Conservation (phyloP, 1,284 basidiomycete species). For the Puccinia sorghi region DNA sequence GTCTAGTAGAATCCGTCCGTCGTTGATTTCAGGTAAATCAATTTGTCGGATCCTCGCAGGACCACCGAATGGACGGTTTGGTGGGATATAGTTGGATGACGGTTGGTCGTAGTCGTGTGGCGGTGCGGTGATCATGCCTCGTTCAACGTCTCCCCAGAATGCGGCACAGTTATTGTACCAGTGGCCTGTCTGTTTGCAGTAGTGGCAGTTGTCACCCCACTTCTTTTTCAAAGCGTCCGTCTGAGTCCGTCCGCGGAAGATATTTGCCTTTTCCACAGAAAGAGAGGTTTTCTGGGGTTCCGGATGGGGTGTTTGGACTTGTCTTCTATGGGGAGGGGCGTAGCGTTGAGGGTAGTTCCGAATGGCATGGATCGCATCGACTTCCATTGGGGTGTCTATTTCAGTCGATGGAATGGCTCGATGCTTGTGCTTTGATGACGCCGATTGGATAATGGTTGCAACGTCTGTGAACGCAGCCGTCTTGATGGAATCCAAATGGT, state of each 20-base stretch:
- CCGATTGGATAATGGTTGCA: neutral
- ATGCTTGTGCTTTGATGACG: neutral
- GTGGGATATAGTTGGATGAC: neutral
- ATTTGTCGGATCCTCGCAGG: no score
- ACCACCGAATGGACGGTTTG: neutral
- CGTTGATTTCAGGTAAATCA: neutral
- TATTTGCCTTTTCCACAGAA: neutral
- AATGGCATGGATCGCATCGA: no score
- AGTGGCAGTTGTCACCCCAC: neutral
- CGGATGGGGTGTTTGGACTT: no score
- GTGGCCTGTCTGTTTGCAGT: neutral
- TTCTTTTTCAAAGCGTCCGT: neutral
- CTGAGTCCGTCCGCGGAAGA: neutral
- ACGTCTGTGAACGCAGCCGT: neutral
- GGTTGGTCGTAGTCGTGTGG: neutral
- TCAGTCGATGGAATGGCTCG: neutral
- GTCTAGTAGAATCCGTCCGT: slow-evolving; percentile 1
- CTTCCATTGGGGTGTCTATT: no score
- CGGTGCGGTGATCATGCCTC: neutral
- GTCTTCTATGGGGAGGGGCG: no score
- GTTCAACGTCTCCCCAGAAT: neutral
- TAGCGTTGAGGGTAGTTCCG: no score
- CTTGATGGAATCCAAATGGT: neutral
- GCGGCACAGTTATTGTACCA: slow-evolving; percentile 5
- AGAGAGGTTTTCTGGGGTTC: neutral